Base-by-base conservation (phyloP, 331 rosid genomes). In the Phaseolus coccineus region DNA sequence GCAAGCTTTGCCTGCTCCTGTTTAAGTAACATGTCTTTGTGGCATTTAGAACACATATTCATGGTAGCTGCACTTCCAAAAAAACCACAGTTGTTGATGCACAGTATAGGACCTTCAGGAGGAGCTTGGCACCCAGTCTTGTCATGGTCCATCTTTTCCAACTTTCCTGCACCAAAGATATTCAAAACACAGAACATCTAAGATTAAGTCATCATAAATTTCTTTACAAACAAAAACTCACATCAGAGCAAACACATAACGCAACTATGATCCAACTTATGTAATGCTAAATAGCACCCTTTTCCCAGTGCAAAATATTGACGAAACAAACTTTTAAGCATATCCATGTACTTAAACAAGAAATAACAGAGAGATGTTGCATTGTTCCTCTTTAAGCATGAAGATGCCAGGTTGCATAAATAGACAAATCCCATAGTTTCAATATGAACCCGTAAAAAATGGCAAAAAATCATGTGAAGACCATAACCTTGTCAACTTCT, bases 11-110 rank as follows among this genome's bases (percentile, higher is more conserved):
- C 91, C 87, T 91, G 96, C 84, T 94, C 98, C 80, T 91, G 85
- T 80, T 91, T 94, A 88, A 94, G 74, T 82, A 90, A 84, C 83
- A 89, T 75, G 79, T 91, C 97, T 86, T 90, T 94, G 85, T 94
- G 97, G 84, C 98, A 94, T 85, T 94, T 94, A 51, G 98, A 94
- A 82, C 98, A 94, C 98, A 94, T 91, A 81, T 94, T 94, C 94
- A 86, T 89, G 14, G 98, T 91, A 71, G 98, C 93, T 22, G 93
- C 89, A 24, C 98, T 91, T 53, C 97, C 98, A 25, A 94, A 91
- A 84, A 94, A 94, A 19, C 98, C 97, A 89, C 97, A 94, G 71
- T 91, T 91, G 88, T 94, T 94, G 83, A 91, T 14, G 81, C 97
- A 94, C 84, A 94, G 80, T 57, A 91, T 66, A 52, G 98, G 97